Evolutionary conservation across 179 eudicot species (phyloP), one percentile per base, ranked within the genome.

Genomic region (Silene coronaria): DNA sequence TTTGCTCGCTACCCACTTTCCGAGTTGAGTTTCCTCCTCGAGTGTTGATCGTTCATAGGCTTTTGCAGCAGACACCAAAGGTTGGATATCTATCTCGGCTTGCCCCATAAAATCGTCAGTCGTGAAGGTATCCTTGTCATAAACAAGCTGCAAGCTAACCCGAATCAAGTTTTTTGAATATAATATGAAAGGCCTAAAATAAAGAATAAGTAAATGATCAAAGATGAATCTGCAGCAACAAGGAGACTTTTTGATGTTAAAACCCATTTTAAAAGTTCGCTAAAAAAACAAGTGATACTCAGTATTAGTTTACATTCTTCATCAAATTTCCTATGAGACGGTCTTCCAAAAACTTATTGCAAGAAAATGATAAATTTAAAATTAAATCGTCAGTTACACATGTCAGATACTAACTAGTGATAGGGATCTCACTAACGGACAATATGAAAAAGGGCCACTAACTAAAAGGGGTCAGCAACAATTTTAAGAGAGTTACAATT

Each of bases 81-180:
- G 97, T 53, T 92, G 91, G 69, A 95, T 95, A 75, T 92, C 93
- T 16, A 95, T 88, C 82, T 92, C 97, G 0, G 97, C 99, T 34
- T 92, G 91, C 26, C 99, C 99, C 99, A 95, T 95, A 75, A 90
- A 92, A 75, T 95, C 99, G 48, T 95, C 99, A 6, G 92, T 78
- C 22, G 89, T 81, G 82, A 95, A 95, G 23, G 89, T 92, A 75
- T 95, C 99, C 80, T 93, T 92, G 80, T 95, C 99, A 28, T 88
- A 95, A 42, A 95, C 97, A 51, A 85, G 84, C 99, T 95, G 90
- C 74, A 81, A 66, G 32, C 27, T 13, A 76, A 27, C 67, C 55
- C 10, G 59, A 19, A 42, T 77, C 70, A 64, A 63, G 27, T 4
- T 45, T 48, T 74, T 27, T 24, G 38, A 17, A 62, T 22, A 10